Evolutionary conservation across 1,284 basidiomycete genomes (phyloP).

Genomic region (Ceratobasidium sp.): DNA sequence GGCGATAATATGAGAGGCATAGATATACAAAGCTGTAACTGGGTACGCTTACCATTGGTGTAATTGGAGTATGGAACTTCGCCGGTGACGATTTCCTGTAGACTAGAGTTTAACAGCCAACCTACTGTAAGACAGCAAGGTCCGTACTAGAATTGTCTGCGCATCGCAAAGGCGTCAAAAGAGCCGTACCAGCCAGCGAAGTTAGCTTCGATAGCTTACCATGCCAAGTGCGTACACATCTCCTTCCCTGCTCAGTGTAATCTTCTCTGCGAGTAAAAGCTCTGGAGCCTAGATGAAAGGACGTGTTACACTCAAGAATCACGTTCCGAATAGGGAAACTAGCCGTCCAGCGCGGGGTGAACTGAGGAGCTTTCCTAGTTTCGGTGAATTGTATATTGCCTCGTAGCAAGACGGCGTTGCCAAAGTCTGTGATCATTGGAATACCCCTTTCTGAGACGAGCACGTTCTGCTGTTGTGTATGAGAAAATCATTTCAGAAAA

Average conservation of each 20-base stretch:
- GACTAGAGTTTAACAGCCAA: not conserved
- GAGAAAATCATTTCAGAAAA: too few relatives aligned
- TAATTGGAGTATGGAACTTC: not conserved
- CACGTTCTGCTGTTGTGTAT: not conserved
- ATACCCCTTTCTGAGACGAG: not conserved
- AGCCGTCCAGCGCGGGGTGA: not conserved
- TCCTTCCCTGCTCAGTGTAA: not conserved
- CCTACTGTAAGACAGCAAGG: not conserved
- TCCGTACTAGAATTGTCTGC: not conserved
- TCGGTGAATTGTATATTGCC: not conserved
- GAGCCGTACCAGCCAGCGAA: not conserved
- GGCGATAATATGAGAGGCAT: too few relatives aligned
- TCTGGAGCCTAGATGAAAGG: not conserved
- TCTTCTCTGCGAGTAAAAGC: not conserved
- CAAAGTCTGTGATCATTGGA: conserved; percentile 12
- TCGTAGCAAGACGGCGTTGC: not conserved
- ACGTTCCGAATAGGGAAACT: not conserved
- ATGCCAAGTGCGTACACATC: conserved; percentile 1
- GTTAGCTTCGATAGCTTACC: not conserved
- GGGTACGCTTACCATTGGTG: too few relatives aligned
- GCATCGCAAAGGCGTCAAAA: not conserved
- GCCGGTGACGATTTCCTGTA: not conserved
- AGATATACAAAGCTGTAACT: too few relatives aligned
- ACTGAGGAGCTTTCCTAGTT: not conserved
- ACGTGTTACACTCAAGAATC: too few relatives aligned